These are phyloP conservation scores for Podila epicladia DNA, from an alignment of 192 early-diverging fungal species.

Conservation along the genomic window DNA sequence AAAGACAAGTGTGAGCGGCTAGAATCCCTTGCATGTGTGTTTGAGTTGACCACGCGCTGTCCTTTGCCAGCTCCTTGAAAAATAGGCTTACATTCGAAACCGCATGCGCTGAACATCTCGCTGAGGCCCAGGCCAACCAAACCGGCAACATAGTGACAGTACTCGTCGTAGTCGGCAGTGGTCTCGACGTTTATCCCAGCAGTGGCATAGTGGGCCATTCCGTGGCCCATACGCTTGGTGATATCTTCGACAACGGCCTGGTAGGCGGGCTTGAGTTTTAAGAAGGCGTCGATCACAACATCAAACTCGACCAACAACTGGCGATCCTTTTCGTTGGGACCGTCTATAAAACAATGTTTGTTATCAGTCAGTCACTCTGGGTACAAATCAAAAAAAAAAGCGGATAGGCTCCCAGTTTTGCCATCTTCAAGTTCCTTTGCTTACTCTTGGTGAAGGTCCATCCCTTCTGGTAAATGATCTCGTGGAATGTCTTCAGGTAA, in stretches of 20 bases:
- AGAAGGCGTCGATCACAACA: slow-evolving; percentile 89
- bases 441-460: slow-evolving; percentile 83
- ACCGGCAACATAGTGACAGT: slow-evolving; percentile 98
- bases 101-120: slow-evolving; percentile 87
- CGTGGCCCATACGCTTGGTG: slow-evolving; percentile 90
- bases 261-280: slow-evolving; percentile 79
- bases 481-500: slow-evolving; percentile 84
- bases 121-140: slow-evolving; percentile 94
- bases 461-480: slow-evolving; percentile 79
- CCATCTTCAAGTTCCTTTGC: slow-evolving; percentile 2
- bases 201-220: slow-evolving; percentile 91
- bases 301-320: slow-evolving; percentile 90
- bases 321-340: slow-evolving; percentile 95
- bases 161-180: slow-evolving; percentile 92
- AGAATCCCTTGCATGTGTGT: not conserved
- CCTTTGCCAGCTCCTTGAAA: too few relatives aligned
- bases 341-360: slow-evolving; percentile 55
- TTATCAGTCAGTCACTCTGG: too few relatives aligned
- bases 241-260: slow-evolving; percentile 92
- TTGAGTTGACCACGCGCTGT: too few relatives aligned
- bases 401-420: not conserved
- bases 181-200: slow-evolving; percentile 70
- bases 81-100: slow-evolving; percentile 70
- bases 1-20: not conserved
- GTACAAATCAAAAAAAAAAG: not conserved